A percentile compares a stretch with the other conserved stretches of the same genome.
Evolutionary conservation across 1,284 basidiomycete genomes (phyloP).

Genomic region (Malassezia pachydermatis): DNA sequence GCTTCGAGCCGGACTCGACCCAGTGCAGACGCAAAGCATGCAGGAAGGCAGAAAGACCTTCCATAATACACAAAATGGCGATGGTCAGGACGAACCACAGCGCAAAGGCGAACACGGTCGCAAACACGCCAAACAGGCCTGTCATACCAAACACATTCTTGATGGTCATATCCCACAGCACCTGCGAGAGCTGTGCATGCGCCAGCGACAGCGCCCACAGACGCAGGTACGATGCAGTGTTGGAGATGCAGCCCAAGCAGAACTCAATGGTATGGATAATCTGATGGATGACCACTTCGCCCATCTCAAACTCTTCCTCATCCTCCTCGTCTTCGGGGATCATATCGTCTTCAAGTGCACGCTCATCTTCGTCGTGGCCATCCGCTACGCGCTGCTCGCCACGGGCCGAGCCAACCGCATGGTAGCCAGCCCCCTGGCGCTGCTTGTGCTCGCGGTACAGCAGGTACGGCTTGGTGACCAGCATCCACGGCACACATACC

Average conservation of each 20-base stretch:
- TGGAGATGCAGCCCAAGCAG: conserved; percentile 94
- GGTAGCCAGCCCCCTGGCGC: conserved; percentile 74
- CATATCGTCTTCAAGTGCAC: conserved; percentile 14
- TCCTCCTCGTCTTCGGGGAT: conserved; percentile 50
- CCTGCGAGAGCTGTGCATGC: conserved; percentile 93
- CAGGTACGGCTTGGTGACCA: conserved; percentile 86
- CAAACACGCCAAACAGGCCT: conserved; percentile 54
- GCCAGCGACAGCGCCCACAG: conserved; percentile 96
- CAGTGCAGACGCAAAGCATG: conserved; percentile 94
- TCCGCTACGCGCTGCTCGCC: conserved; percentile 24
- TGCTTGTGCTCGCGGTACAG: conserved; percentile 81
- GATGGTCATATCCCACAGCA: conserved; percentile 52
- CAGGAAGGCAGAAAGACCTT: conserved; percentile 67
- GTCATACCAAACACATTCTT: conserved; percentile 45
- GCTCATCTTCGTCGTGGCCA: conserved; percentile 27
- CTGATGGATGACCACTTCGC: conserved; percentile 91
- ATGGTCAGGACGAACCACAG: conserved; percentile 78
- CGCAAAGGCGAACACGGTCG: conserved; percentile 59
- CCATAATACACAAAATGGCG: conserved; percentile 66
- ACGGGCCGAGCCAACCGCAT: conserved; percentile 50
- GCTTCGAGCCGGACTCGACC: conserved; percentile 96
- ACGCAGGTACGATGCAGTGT: conserved; percentile 97
- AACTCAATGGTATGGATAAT: conserved; percentile 71
- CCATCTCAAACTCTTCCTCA: conserved; percentile 62
- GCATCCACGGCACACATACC: conserved; percentile 90